These are phyloP conservation scores for Boletus pseudo-olivaceus DNA, from an alignment of 768 basidiomycete genomes.

Conservation along the genomic window DNA sequence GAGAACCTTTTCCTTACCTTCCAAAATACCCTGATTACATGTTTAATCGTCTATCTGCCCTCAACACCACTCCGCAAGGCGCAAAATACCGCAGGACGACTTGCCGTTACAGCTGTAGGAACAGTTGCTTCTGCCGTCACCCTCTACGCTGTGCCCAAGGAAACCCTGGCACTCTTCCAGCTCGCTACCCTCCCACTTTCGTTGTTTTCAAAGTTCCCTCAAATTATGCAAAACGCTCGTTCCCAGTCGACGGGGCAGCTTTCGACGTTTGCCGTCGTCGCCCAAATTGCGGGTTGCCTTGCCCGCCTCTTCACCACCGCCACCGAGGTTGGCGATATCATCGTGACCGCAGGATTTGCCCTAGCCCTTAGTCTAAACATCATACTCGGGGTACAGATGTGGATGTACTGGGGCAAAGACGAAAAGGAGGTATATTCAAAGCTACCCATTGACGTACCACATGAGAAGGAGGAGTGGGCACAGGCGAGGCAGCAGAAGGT, in stretches of 20 bases:
- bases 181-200: slow-evolving; percentile 86
- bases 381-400: slow-evolving; percentile 82
- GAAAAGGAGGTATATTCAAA: slow-evolving; percentile 28
- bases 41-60: slow-evolving; percentile 76
- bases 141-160: slow-evolving; percentile 47
- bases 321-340: slow-evolving; percentile 78
- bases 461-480: slow-evolving; percentile 30
- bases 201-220: slow-evolving; percentile 90
- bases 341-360: slow-evolving; percentile 81
- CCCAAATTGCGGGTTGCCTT: slow-evolving; percentile 84
- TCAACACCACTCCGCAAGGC: slow-evolving; percentile 24
- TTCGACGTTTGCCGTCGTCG: slow-evolving; percentile 85
- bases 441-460: slow-evolving; percentile 16
- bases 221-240: slow-evolving; percentile 79
- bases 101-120: slow-evolving; percentile 32
- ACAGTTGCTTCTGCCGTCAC: slow-evolving; percentile 35
- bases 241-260: slow-evolving; percentile 86
- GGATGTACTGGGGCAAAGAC: slow-evolving; percentile 73
- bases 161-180: slow-evolving; percentile 67
- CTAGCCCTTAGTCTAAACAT: slow-evolving; percentile 80
- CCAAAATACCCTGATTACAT: slow-evolving; percentile 84
- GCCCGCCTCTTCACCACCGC: slow-evolving; percentile 93
- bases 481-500: slow-evolving; percentile 30
- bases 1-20: slow-evolving; percentile 93
- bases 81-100: slow-evolving; percentile 28